Conservation (phyloP, 1,139 yeast species). For the Pichia sorboxylosa region DNA sequence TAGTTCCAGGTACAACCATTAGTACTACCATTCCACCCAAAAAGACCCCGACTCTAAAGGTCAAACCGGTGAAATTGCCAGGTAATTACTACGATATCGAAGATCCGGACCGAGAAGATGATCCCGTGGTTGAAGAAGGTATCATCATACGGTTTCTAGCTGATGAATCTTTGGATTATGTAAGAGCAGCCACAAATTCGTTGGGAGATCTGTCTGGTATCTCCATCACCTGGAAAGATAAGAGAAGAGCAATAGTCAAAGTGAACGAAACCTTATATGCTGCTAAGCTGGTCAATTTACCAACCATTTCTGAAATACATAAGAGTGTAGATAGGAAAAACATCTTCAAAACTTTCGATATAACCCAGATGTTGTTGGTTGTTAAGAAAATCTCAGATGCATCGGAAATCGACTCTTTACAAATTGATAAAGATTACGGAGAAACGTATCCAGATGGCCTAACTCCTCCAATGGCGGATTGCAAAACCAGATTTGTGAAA, state of each 20-base stretch:
- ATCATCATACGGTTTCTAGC: slow-evolving; percentile 68
- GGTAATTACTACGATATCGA: slow-evolving; percentile 97
- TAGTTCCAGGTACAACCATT: not conserved
- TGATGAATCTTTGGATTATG: slow-evolving; percentile 60
- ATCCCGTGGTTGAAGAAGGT: slow-evolving; percentile 84
- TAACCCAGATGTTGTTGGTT: slow-evolving; percentile 77
- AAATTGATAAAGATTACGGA: slow-evolving; percentile 28
- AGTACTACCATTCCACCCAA: slow-evolving; percentile 8
- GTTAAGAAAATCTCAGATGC: slow-evolving; percentile 49
- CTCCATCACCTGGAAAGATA: slow-evolving; percentile 69
- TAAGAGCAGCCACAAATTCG: slow-evolving; percentile 68
- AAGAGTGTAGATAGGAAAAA: slow-evolving; percentile 87
- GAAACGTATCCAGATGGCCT: slow-evolving; percentile 67
- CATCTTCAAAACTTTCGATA: slow-evolving; percentile 74
- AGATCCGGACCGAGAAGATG: slow-evolving; percentile 93
- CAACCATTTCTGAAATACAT: slow-evolving; percentile 77
- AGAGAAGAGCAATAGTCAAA: slow-evolving; percentile 61
- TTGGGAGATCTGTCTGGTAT: slow-evolving; percentile 64
- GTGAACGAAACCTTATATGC: slow-evolving; percentile 52
- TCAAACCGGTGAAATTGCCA: slow-evolving; percentile 75
- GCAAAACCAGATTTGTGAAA: slow-evolving; percentile 43
- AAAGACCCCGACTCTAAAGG: slow-evolving; percentile 52
- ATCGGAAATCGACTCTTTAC: slow-evolving; percentile 33
- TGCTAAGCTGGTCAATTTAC: slow-evolving; percentile 80
- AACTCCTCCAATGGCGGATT: slow-evolving; percentile 61